Evolutionary conservation across 2,329 filamentous ascomycete species (phyloP), one percentile per base, ranked within the genome.

Genomic region (Xylariomycetidae sp.): DNA sequence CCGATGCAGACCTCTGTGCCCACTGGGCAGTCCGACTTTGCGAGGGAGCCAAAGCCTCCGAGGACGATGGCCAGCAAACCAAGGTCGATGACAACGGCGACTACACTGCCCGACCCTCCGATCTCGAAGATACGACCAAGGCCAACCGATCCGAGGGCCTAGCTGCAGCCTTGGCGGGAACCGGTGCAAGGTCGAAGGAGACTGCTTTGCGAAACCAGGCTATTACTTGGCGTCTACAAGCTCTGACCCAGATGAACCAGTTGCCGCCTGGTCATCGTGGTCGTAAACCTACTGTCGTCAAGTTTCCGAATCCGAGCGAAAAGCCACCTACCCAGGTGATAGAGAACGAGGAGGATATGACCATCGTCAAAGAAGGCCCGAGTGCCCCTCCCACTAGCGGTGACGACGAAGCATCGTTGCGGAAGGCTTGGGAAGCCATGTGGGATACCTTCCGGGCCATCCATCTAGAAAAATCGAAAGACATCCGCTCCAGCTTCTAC

Each of bases 1-100:
- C 81, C 4, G 82, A 95, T 59, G 82, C 88, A 1, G 73, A 80
- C 38, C 74, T 78, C 46, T 76, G 89, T 43, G 76, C 89, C 14
- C 65, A 67, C 13, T 80, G 76, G 68, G 62, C 68, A 19, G 64
- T 68, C 56, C 50, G 58, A 22, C 52, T 70, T 4, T 35, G 54
- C 5, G 58, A 63, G 24, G 60, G 63, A 25, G 54, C 67, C 6
- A 57, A 43, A 13, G 58, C 54, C 4, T 37, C 32, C 10, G 58
- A 61, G 30, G 44, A 58, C 12, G 63, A 65, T 24, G 56, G 54
- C 4, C 61, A 64, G 28, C 46, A 53, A 17, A 45, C 47, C 5
- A 54, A 57, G 2, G 59, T 67, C 4, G 65, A 74, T 46, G 56
- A 49, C 4, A 48, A 63, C 1, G 73, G 74, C 2, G 61, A 64